A percentile compares a stretch with the other conserved stretches of the same genome.
These are phyloP conservation scores for Carex pumila DNA, from an alignment of 176 grass and related monocot genomes.

Conservation along the genomic window DNA sequence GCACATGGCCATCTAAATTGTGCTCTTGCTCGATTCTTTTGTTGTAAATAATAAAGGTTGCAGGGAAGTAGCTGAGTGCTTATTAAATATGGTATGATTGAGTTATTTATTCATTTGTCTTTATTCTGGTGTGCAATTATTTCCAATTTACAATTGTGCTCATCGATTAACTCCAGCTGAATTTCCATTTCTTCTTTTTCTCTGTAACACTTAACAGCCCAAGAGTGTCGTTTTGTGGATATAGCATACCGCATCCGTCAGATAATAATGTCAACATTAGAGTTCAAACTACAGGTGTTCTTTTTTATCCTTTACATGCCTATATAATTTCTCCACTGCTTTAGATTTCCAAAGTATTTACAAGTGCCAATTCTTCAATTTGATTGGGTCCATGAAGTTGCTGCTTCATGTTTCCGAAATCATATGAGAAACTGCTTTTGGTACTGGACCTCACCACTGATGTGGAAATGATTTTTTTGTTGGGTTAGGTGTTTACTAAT, in stretches of 20 bases:
- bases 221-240: slow-evolving; percentile 81
- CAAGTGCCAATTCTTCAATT: background rate
- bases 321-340: background rate
- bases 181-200: slow-evolving; percentile 5
- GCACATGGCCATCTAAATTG: background rate
- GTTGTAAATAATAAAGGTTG: background rate
- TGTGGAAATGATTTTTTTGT: background rate
- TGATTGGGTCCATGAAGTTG: background rate
- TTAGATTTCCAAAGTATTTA: background rate
- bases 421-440: background rate
- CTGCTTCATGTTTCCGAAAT: background rate
- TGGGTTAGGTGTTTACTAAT: background rate
- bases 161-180: background rate
- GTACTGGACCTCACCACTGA: background rate
- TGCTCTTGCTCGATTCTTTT: background rate
- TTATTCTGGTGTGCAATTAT: background rate
- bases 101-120: background rate
- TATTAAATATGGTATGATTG: background rate
- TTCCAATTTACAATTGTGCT: background rate
- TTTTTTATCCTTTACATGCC: background rate
- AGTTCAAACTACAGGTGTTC: slow-evolving; percentile 77
- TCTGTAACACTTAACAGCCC: slow-evolving; percentile 36
- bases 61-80: background rate
- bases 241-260: slow-evolving; percentile 81
- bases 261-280: slow-evolving; percentile 94